phyloP scores from a whole-genome alignment of 2,329 filamentous ascomycete species.

The Colletotrichum orchidophilum region DNA sequence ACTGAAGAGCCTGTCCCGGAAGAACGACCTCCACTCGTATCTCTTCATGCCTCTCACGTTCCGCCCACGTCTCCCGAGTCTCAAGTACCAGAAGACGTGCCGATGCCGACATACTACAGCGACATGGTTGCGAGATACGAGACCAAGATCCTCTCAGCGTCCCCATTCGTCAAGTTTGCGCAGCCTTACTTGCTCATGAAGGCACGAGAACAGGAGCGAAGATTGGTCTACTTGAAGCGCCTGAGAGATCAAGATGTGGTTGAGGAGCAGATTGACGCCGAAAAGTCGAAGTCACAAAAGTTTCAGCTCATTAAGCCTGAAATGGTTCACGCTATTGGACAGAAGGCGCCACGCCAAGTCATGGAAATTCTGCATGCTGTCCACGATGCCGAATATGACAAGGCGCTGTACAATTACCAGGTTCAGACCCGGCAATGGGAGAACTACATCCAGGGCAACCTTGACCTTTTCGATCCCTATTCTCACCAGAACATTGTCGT shows the following conservation, averaged over 20 bases:
- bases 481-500: constrained; percentile 97
- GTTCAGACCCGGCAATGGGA: constrained; percentile 98
- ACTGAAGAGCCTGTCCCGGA: constrained; percentile 33
- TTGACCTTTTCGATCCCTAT: constrained; percentile 92
- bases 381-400: constrained; percentile 96
- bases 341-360: constrained; percentile 83
- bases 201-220: constrained; percentile 88
- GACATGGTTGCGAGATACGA: constrained; percentile 94
- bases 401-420: constrained; percentile 90
- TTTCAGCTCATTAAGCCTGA: constrained; percentile 95
- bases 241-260: constrained; percentile 80
- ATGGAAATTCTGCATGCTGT: constrained; percentile 95
- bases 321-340: constrained; percentile 89
- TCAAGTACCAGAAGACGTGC: constrained; percentile 78
- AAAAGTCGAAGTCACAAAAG: constrained; percentile 72
- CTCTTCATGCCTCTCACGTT: constrained; percentile 54
- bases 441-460: constrained; percentile 87
- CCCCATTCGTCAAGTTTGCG: constrained; percentile 94
- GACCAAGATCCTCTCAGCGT: constrained; percentile 92
- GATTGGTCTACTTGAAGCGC: constrained; percentile 82
- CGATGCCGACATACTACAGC: constrained; percentile 92
- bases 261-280: constrained; percentile 65
- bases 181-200: constrained; percentile 94
- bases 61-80: constrained; percentile 57
- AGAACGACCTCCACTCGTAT: constrained; percentile 42